Evolutionary conservation across 805 yeast genomes (phyloP), one percentile per base, ranked within the genome.

Genomic region (Yarrowia bubula): DNA sequence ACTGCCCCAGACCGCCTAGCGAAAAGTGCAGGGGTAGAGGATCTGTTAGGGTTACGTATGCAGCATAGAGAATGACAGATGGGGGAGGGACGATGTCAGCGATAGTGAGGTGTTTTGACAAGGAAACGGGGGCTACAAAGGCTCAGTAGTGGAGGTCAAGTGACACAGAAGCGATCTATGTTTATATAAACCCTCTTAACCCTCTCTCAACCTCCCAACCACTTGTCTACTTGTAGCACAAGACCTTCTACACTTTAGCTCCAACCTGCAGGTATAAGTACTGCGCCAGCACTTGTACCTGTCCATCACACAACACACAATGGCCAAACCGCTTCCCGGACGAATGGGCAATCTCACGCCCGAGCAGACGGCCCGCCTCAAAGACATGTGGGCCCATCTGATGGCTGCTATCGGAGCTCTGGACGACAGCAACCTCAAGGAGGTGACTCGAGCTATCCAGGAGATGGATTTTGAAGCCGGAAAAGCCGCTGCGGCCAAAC

Each of bases 371-470:
- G 72, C 69, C 55, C 72, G 68, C 42, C 75, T 79, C 60, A 77
- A 77, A 70, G 77, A 76, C 65, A 69, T 76, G 67, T 78, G 80
- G 78, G 70, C 75, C 17, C 70, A 72, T 28, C 33, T 74, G 32
- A 67, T 69, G 61, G 68, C 63, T 22, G 64, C 66, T 6, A 58
- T 58, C 15, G 64, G 64, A 15, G 50, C 64, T 33, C 18, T 44
- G 39, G 51, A 43, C 31, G 64, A 58, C 35, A 42, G 33, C n/a
- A 43, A 43, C 10, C 43, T 37, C 43, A 32, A 58, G 51, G 64
- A 42, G n/a, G 39, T 58, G 51, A 15, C 50, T 14, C 41, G 46
- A 44, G 64, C 64, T 1, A 33, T 58, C 14, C 33, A 32, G 33
- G 51, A 33, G 3, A 33, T 43, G 51, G 51, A 58, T 22, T 28